Evolutionary conservation across 495 filamentous ascomycete species (phyloP).

Genomic region (Tuber microsphaerosporum): DNA sequence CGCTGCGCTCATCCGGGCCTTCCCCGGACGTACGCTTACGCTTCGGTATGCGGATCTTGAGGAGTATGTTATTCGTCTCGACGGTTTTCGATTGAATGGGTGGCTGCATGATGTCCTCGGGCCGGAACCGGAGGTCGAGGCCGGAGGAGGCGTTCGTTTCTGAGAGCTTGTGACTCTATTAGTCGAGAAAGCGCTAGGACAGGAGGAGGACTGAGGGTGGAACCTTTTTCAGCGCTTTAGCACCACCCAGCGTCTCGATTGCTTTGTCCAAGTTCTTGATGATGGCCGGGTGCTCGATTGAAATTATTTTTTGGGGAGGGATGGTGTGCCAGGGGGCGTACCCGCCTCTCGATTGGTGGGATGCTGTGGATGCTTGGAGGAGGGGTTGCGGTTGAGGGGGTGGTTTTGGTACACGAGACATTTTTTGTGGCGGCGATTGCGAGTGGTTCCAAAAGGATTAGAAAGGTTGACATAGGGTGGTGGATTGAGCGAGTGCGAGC

Average conservation of each 20-base stretch:
- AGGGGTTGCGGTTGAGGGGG: neutral
- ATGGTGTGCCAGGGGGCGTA: conserved; percentile 54
- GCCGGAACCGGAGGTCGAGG: conserved; percentile 62
- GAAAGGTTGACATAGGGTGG: neutral
- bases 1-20: conserved; percentile 29
- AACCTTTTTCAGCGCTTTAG: conserved; percentile 59
- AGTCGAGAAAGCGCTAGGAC: conserved; percentile 26
- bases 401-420: neutral
- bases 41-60: conserved; percentile 82
- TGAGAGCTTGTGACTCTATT: conserved; percentile 37
- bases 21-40: conserved; percentile 57
- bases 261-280: conserved; percentile 75
- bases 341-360: conserved; percentile 4
- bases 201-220: conserved; percentile 9
- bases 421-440: neutral
- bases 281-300: conserved; percentile 82
- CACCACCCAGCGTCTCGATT: conserved; percentile 67
- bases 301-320: conserved; percentile 59
- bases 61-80: conserved; percentile 67
- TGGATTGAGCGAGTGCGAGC: neutral
- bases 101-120: conserved; percentile 67
- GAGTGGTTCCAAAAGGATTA: neutral
- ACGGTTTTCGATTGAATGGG: conserved; percentile 65
- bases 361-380: neutral
- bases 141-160: conserved; percentile 25